These are phyloP conservation scores for Brassica juncea DNA, from an alignment of 345 rosid species.

Conservation along the genomic window DNA sequence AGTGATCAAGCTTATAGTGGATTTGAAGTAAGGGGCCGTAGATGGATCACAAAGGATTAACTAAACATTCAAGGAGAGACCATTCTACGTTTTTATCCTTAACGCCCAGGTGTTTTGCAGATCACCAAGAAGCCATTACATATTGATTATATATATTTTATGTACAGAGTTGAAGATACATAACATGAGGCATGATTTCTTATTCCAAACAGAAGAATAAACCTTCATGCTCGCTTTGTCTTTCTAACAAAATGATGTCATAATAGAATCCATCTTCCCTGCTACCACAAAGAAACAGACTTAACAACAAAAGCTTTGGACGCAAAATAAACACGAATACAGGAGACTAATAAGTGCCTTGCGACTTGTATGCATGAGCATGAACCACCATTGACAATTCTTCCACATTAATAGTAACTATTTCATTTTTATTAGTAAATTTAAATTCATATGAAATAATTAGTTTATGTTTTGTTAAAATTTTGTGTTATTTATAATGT, in stretches of 20 bases:
- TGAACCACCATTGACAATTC: constrained; percentile 97
- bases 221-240: constrained; percentile 16
- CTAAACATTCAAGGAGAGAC: neutral
- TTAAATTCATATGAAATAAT: no score
- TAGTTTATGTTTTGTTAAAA: no score
- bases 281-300: constrained; percentile 7
- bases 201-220: constrained; percentile 21
- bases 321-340: neutral
- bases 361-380: constrained; percentile 64
- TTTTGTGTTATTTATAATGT: no score
- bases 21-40: constrained; percentile 67
- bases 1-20: constrained; percentile 81
- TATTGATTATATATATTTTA: constrained; percentile 26
- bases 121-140: constrained; percentile 27
- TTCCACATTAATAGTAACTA: constrained; percentile 36
- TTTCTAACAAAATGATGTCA: constrained; percentile 8
- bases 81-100: constrained; percentile 19
- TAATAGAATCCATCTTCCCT: neutral
- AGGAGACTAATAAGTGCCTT: constrained; percentile 3
- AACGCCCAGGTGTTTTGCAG: constrained; percentile 19
- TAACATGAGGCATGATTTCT: constrained; percentile 21
- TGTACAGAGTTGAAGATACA: constrained; percentile 40
- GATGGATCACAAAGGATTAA: constrained; percentile 89
- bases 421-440: no score
- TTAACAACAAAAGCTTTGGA: neutral